Conservation (phyloP, 768 basidiomycete species). For the Leccinellum rugosiceps region DNA sequence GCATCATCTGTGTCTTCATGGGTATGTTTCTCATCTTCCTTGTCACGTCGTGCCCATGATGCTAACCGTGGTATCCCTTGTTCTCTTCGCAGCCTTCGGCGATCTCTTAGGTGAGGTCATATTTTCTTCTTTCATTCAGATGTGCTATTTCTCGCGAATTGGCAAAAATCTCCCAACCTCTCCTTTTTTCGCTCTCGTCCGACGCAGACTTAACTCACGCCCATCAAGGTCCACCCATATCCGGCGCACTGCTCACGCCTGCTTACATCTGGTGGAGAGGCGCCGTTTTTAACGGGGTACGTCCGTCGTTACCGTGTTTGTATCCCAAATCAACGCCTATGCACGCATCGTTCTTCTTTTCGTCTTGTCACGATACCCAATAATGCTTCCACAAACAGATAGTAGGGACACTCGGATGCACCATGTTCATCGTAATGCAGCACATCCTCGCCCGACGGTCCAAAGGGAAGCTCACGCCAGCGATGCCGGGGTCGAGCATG, state of each 20-base stretch:
- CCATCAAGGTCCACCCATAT: conserved; percentile 48
- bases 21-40: conserved; percentile 26
- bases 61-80: not conserved
- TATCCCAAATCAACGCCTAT: not conserved
- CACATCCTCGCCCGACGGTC: conserved; percentile 17
- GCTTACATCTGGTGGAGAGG: conserved; percentile 59
- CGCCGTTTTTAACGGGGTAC: conserved; percentile 48
- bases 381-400: conserved; percentile 15
- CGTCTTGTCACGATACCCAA: not conserved
- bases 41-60: not conserved
- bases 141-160: not conserved
- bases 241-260: conserved; percentile 51
- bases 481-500: not conserved
- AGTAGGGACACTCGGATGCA: conserved; percentile 20
- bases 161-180: not conserved
- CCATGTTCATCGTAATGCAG: conserved; percentile 27
- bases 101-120: conserved; percentile 19
- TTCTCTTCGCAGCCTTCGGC: conserved; percentile 18
- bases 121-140: not conserved
- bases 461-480: not conserved
- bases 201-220: not conserved
- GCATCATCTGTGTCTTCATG: conserved; percentile 47
- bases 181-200: not conserved
- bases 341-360: not conserved
- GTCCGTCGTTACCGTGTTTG: not conserved